Percentiles rank a stretch among this genome's conserved stretches.
These are phyloP conservation scores for Durusdinium trenchii DNA, from an alignment of 73 alveolate genomes.

Conservation along the genomic window DNA sequence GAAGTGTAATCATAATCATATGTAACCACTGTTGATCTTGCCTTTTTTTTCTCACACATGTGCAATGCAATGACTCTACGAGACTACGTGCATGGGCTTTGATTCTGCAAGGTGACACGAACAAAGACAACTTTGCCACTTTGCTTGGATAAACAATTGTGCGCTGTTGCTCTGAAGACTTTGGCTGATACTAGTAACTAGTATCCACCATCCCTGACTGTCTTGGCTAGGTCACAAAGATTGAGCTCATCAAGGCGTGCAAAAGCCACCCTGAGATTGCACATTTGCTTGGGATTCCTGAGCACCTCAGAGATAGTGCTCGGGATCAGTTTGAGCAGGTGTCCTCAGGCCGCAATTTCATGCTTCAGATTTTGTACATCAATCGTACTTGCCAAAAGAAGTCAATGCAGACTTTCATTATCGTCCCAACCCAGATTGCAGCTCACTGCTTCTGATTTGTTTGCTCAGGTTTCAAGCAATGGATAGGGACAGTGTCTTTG, in stretches of 20 bases:
- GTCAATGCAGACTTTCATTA: background rate
- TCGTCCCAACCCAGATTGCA: too few species aligned
- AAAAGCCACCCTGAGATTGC: conserved; percentile 66
- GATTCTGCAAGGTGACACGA: conserved; percentile 35
- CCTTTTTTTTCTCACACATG: too few species aligned
- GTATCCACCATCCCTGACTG: background rate
- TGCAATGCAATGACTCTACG: too few species aligned
- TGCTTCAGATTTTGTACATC: background rate
- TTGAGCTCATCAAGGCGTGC: conserved; percentile 84
- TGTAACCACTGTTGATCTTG: background rate
- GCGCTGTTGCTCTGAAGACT: background rate
- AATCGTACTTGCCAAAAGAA: too few species aligned
- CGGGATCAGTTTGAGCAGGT: conserved; percentile 74
- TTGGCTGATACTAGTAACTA: background rate
- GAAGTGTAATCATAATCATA: background rate
- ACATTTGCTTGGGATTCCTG: conserved; percentile 56
- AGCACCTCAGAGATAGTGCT: conserved; percentile 57
- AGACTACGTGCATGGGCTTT: too few species aligned
- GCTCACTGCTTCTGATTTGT: too few species aligned
- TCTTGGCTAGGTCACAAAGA: conserved; percentile 74
- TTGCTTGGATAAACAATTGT: background rate
- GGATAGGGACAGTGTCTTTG: conserved; percentile 52
- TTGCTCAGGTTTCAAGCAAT: conserved; percentile 69
- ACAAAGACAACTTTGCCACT: conserved; percentile 65
- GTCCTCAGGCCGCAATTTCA: conserved; percentile 15